A percentile compares a stretch with the other conserved stretches of the same genome.
phyloP scores from a whole-genome alignment of 768 basidiomycete species.

The Collybia sordida region DNA sequence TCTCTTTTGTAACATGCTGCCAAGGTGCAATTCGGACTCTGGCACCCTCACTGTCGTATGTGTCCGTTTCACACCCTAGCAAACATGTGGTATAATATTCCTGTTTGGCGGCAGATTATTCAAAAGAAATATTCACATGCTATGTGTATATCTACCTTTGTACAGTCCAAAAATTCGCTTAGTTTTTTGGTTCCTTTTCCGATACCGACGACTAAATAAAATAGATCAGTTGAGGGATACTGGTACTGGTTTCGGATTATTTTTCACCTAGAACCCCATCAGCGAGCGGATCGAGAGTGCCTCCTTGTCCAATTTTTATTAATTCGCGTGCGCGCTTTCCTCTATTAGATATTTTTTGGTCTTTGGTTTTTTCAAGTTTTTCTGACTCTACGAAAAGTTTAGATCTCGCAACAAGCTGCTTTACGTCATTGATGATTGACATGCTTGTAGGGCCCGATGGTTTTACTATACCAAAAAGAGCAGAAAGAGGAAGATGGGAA shows the following conservation, averaged over 20 bases:
- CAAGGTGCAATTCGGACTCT: slow-evolving; percentile 76
- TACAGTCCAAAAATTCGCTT: slow-evolving; percentile 78
- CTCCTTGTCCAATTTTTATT: slow-evolving; percentile 89
- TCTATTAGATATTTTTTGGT: slow-evolving; percentile 38
- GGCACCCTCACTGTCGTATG: slow-evolving; percentile 89
- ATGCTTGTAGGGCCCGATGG: slow-evolving; percentile 94
- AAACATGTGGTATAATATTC: slow-evolving; percentile 91
- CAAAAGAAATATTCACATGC: not conserved
- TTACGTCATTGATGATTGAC: slow-evolving; percentile 83
- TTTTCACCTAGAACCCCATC: slow-evolving; percentile 86
- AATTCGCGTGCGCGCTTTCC: slow-evolving; percentile 44
- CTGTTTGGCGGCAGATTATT: slow-evolving; percentile 34
- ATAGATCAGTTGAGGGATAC: not conserved
- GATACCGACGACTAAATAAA: slow-evolving; percentile 74
- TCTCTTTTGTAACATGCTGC: slow-evolving; percentile 79
- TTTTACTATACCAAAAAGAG: slow-evolving; percentile 85
- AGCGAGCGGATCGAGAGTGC: slow-evolving; percentile 94
- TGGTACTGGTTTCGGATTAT: not conserved
- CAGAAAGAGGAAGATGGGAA: slow-evolving; percentile 65
- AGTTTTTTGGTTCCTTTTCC: slow-evolving; percentile 90
- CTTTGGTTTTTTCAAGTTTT: slow-evolving; percentile 52
- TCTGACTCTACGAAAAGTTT: slow-evolving; percentile 73
- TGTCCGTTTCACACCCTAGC: slow-evolving; percentile 92
- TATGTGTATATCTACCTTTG: slow-evolving; percentile 57
- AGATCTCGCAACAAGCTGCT: slow-evolving; percentile 75